phyloP scores from a whole-genome alignment of 2,329 filamentous ascomycete species.

The Lasiodiplodia sp. region DNA sequence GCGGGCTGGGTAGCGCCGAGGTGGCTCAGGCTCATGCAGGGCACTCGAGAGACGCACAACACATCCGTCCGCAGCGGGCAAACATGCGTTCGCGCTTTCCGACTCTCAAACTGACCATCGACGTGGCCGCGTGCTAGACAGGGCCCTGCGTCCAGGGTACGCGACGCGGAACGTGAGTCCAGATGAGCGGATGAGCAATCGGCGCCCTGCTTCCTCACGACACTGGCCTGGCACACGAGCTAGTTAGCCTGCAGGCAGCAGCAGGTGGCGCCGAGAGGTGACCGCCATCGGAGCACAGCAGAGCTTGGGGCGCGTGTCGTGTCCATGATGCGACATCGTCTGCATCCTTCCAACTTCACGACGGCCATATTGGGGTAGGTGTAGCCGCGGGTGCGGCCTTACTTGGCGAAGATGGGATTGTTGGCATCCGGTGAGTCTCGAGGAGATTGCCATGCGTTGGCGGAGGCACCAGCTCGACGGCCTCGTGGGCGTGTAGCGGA shows the following conservation, averaged over 20 bases:
- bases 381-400: slow-evolving; percentile 11
- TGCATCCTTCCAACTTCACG: slow-evolving; percentile 24
- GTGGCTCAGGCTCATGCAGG: slow-evolving; percentile 19
- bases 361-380: slow-evolving; percentile 7
- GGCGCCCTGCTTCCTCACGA: slow-evolving; percentile 15
- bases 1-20: slow-evolving; percentile 7
- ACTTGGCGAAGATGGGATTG: neutral
- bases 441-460: slow-evolving; percentile 4
- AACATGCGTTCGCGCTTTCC: slow-evolving; percentile 21
- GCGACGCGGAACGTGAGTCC: slow-evolving; percentile 7
- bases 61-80: slow-evolving; percentile 16
- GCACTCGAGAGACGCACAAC: slow-evolving; percentile 14
- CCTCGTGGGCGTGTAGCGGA: slow-evolving; percentile 5
- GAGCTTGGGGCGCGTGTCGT: slow-evolving; percentile 23
- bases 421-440: slow-evolving; percentile 8
- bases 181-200: slow-evolving; percentile 23
- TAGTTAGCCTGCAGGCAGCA: slow-evolving; percentile 16
- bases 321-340: slow-evolving; percentile 27
- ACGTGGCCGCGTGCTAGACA: slow-evolving; percentile 27
- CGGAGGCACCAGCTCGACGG: slow-evolving; percentile 12
- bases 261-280: slow-evolving; percentile 24
- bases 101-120: slow-evolving; percentile 5
- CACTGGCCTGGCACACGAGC: slow-evolving; percentile 5
- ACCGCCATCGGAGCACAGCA: slow-evolving; percentile 23
- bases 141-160: slow-evolving; percentile 16